Percentiles rank a stretch among this genome's conserved stretches.
Evolutionary conservation across 2,329 filamentous ascomycete genomes (phyloP).

Genomic region (Fusarium temperatum): DNA sequence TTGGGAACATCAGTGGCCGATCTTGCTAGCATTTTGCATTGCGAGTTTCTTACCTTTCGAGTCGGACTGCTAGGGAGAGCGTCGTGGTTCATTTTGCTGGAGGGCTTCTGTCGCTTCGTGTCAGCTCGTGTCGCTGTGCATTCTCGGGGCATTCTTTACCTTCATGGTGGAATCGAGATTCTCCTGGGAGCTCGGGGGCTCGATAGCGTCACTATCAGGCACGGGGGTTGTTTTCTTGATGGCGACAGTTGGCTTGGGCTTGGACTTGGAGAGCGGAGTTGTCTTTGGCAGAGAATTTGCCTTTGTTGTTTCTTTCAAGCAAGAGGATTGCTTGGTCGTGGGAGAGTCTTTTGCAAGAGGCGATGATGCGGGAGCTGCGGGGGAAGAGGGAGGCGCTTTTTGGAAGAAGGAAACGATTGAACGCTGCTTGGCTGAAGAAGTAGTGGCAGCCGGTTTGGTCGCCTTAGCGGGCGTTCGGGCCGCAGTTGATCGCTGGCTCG

Average conservation of each 20-base stretch:
- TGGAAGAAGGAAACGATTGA: slow-evolving; percentile 57
- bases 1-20: slow-evolving; percentile 37
- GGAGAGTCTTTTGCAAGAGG: slow-evolving; percentile 47
- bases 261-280: slow-evolving; percentile 49
- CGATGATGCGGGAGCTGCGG: slow-evolving; percentile 47
- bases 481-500: slow-evolving; percentile 40
- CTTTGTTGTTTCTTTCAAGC: slow-evolving; percentile 54
- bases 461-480: slow-evolving; percentile 49
- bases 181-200: slow-evolving; percentile 74
- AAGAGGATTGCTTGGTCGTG: slow-evolving; percentile 45
- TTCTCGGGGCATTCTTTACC: slow-evolving; percentile 27
- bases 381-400: slow-evolving; percentile 50
- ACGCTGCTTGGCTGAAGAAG: slow-evolving; percentile 52
- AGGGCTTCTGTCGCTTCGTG: slow-evolving; percentile 52
- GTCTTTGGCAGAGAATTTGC: slow-evolving; percentile 55
- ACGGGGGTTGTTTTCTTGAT: slow-evolving; percentile 69
- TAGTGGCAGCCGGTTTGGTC: slow-evolving; percentile 40
- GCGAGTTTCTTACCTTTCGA: slow-evolving; percentile 69
- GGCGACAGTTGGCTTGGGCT: slow-evolving; percentile 44
- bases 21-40: too few species aligned
- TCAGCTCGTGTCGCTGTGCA: slow-evolving; percentile 46
- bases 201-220: slow-evolving; percentile 80
- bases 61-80: slow-evolving; percentile 72
- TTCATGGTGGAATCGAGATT: slow-evolving; percentile 56
- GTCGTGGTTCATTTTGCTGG: slow-evolving; percentile 19